Evolutionary conservation across 768 basidiomycete genomes (phyloP), one percentile per base, ranked within the genome.

Genomic region (Serendipita sp.): DNA sequence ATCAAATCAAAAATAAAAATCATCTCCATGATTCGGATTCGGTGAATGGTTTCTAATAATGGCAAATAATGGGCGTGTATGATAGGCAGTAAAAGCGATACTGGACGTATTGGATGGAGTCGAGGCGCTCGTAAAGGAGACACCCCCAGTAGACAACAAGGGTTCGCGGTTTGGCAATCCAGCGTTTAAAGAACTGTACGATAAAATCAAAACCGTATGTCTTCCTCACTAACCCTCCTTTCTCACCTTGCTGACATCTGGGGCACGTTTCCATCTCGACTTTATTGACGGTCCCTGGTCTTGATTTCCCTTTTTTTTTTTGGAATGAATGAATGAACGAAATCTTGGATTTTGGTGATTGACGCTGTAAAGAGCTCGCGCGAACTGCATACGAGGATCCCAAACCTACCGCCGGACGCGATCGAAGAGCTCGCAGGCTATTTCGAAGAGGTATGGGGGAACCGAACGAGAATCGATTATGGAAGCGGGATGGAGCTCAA

Each of bases 401-500:
- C 84, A 0, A 77, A 77, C 3, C 72, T 93, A 1, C 81, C 85
- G 0, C 55, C 69, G 2, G 82, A 81, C 2, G 80, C 84, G 0
- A 78, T 83, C 2, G 70, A 76, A 3, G 95, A 97, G 71, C 73
- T 96, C 2, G 81, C 84, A 1, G 78, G 76, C 0, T 99, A 98
- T 72, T 87, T 98, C 70, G 75, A 78, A 43, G 90, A 94, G 71
- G 75, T 85, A 15, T 98, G 94, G 94, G 96, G 96, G 0, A 96
- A 88, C 72, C 77, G 87, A 33, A 82, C 86, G 55, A 78, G 96
- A 6, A 92, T 99, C 63, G 96, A 99, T 74, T 99, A 99, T 74
- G 96, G 96, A n/a, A 96, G 93, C 69, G 96, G 96, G 13, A 98
- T 98, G 95, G 96, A 99, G 71, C 79, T 98, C 48, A 95, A 97